A percentile compares a stretch with the other conserved stretches of the same genome.
Evolutionary conservation across 768 basidiomycete species (phyloP).

Genomic region (Strobilomyces dryophilus): DNA sequence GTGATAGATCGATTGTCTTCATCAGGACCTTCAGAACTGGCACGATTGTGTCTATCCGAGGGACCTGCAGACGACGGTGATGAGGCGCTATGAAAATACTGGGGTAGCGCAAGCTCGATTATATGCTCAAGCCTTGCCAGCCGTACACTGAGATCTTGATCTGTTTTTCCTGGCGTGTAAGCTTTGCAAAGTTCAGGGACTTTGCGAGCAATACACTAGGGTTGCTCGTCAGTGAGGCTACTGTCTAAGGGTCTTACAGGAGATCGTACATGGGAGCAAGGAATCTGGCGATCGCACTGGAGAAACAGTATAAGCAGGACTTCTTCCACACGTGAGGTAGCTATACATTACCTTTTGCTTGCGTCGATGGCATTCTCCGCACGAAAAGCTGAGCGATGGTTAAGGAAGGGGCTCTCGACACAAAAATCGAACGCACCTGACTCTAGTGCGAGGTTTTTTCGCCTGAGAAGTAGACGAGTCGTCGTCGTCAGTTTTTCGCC

Average conservation of each 20-base stretch:
- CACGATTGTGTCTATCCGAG: conserved; percentile 37
- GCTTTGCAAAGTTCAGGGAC: conserved; percentile 86
- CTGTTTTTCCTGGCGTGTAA: conserved; percentile 82
- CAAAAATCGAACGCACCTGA: conserved; percentile 50
- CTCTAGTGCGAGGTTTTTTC: conserved; percentile 70
- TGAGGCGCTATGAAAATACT: conserved; percentile 51
- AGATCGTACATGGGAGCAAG: conserved; percentile 72
- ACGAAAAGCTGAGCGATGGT: conserved; percentile 58
- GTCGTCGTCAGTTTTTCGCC: conserved; percentile 65
- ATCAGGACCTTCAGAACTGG: conserved; percentile 49
- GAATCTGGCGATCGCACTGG: conserved; percentile 82
- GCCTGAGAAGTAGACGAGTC: conserved; percentile 37
- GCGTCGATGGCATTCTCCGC: conserved; percentile 82
- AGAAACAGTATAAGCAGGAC: conserved; percentile 15
- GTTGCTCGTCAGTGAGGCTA: conserved; percentile 11
- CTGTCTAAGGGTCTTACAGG: conserved; percentile 1
- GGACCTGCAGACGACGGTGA: conserved; percentile 32
- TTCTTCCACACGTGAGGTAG: conserved; percentile 10
- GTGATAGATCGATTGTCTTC: conserved; percentile 69
- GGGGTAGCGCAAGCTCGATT: conserved; percentile 74
- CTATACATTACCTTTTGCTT: conserved; percentile 68
- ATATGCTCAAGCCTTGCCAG: conserved; percentile 77
- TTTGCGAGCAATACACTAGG: conserved; percentile 77
- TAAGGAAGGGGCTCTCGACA: conserved; percentile 3
- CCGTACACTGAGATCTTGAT: conserved; percentile 75